Conservation (phyloP, 2,329 filamentous ascomycete species). For the Colletotrichum phormii region DNA sequence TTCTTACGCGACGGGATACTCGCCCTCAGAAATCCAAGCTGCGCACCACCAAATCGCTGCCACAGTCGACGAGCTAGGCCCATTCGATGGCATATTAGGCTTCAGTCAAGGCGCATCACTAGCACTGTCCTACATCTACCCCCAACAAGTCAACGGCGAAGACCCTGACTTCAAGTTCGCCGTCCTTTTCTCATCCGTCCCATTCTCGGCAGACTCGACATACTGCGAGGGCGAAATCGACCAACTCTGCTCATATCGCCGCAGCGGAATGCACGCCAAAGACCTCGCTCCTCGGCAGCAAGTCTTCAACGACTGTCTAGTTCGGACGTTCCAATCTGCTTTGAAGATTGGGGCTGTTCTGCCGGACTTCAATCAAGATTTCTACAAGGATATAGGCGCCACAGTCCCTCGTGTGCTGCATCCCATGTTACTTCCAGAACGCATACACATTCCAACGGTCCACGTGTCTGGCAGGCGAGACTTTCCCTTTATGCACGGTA, state of each 20-base stretch:
- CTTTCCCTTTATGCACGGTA: conserved; percentile 28
- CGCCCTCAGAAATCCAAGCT: conserved; percentile 1
- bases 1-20: conserved; percentile 15
- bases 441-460: conserved; percentile 31
- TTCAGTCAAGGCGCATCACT: conserved; percentile 39
- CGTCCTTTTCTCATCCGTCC: conserved; percentile 26
- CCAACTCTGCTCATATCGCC: conserved; percentile 14
- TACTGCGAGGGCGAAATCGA: conserved; percentile 24
- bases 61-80: conserved; percentile 34
- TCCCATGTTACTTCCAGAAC: conserved; percentile 17
- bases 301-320: conserved; percentile 29
- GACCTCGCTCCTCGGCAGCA: conserved; percentile 12
- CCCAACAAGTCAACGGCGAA: conserved; percentile 23
- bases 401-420: conserved; percentile 13
- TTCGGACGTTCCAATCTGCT: conserved; percentile 18
- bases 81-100: conserved; percentile 40
- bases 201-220: conserved; percentile 12
- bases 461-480: conserved; percentile 28
- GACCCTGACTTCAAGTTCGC: conserved; percentile 27
- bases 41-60: conserved; percentile 19
- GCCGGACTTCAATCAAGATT: conserved; percentile 26
- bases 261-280: neutral
- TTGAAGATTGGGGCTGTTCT: conserved; percentile 23
- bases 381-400: neutral
- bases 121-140: conserved; percentile 17